phyloP scores from a whole-genome alignment of 1,139 yeast species.

The Suhomyces bribrorum region DNA sequence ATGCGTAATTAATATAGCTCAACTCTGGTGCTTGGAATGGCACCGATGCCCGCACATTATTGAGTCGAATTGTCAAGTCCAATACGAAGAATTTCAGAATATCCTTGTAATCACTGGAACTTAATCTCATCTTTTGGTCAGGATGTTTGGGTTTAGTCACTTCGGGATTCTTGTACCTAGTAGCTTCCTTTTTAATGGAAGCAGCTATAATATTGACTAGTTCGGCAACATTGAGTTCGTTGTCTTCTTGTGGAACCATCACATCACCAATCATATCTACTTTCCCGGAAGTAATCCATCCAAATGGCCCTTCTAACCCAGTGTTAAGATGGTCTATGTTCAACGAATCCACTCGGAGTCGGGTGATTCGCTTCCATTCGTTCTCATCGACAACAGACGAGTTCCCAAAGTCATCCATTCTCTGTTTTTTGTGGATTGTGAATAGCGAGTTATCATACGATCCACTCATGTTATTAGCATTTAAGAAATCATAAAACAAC shows the following conservation, averaged over 20 bases:
- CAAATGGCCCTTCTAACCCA: constrained; percentile 92
- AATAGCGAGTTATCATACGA: constrained; percentile 90
- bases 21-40: constrained; percentile 85
- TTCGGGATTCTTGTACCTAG: constrained; percentile 39
- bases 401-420: constrained; percentile 44
- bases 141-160: constrained; percentile 25
- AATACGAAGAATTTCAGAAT: constrained; percentile 64
- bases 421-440: constrained; percentile 81
- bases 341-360: constrained; percentile 81
- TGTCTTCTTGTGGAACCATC: constrained; percentile 68
- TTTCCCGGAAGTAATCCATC: constrained; percentile 90
- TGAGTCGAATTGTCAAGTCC: constrained; percentile 74
- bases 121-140: constrained; percentile 31
- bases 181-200: constrained; percentile 43
- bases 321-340: constrained; percentile 86
- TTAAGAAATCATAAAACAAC: constrained; percentile 83
- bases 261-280: constrained; percentile 94
- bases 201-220: constrained; percentile 42
- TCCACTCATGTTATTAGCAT: constrained; percentile 85
- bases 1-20: constrained; percentile 85
- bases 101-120: constrained; percentile 31
- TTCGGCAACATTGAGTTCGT: constrained; percentile 43
- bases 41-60: constrained; percentile 83
- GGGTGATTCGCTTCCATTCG: constrained; percentile 66
- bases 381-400: constrained; percentile 6